Percentiles rank a stretch among this genome's conserved stretches.
Evolutionary conservation across 2,329 filamentous ascomycete genomes (phyloP).

Genomic region (Phyllachora maydis): DNA sequence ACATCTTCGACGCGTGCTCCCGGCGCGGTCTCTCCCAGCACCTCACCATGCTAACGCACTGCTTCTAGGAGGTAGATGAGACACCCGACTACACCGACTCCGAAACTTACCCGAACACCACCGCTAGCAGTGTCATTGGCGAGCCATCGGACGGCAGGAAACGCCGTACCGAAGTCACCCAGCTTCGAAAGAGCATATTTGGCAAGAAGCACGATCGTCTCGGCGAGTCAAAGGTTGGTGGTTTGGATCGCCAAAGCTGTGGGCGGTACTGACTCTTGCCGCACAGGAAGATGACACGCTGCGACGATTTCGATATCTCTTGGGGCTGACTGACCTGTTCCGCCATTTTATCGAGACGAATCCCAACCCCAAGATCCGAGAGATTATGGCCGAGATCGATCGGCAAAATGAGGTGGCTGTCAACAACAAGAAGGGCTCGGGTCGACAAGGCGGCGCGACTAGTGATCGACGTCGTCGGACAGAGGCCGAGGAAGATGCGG

Average conservation of each 20-base stretch:
- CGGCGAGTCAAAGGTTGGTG: conserved; percentile 74
- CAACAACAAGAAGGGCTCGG: conserved; percentile 50
- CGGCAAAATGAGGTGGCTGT: conserved; percentile 64
- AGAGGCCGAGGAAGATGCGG: conserved; percentile 93
- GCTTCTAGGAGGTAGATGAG: conserved; percentile 45
- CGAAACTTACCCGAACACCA: conserved; percentile 46
- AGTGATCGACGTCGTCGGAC: conserved; percentile 68
- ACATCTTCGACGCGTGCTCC: not conserved
- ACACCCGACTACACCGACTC: conserved; percentile 47
- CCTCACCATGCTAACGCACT: too few species aligned
- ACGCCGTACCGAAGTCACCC: conserved; percentile 68
- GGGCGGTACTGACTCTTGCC: not conserved
- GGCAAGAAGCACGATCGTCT: conserved; percentile 87
- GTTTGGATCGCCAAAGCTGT: too few species aligned
- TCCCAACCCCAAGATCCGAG: conserved; percentile 81
- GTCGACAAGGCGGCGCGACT: conserved; percentile 67
- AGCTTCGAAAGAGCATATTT: conserved; percentile 78
- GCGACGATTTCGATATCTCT: conserved; percentile 78
- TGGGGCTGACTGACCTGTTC: conserved; percentile 90
- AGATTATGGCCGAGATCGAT: conserved; percentile 88
- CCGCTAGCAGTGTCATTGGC: conserved; percentile 69
- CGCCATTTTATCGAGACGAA: conserved; percentile 98
- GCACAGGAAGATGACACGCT: conserved; percentile 81
- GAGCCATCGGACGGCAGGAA: conserved; percentile 66
- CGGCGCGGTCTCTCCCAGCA: too few species aligned